Conservation (phyloP, 768 basidiomycete species). For the Suillus fuscotomentosus region DNA sequence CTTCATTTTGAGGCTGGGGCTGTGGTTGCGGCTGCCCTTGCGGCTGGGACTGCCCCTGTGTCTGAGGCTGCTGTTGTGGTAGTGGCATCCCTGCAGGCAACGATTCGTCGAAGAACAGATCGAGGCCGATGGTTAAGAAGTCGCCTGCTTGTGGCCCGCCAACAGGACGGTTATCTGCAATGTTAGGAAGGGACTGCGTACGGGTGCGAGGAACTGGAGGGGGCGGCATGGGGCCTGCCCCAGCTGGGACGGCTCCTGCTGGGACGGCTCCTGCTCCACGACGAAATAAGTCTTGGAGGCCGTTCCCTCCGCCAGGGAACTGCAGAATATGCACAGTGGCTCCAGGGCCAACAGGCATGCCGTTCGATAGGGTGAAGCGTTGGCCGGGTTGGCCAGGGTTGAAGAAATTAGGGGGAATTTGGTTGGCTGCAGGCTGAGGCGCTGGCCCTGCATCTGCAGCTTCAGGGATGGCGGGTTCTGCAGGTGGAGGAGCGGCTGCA, state of each 20-base stretch:
- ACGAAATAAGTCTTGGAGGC: background rate
- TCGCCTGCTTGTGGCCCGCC: slow-evolving; percentile 16
- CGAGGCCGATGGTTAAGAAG: slow-evolving; percentile 39
- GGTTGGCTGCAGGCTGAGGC: slow-evolving; percentile 8
- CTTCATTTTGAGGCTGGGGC: background rate
- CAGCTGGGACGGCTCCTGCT: background rate
- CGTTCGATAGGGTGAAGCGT: slow-evolving; percentile 15
- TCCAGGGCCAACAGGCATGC: slow-evolving; percentile 20
- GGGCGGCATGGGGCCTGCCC: slow-evolving; percentile 12
- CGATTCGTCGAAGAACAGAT: slow-evolving; percentile 33
- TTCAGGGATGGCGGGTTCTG: slow-evolving; percentile 4
- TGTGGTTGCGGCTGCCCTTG: background rate
- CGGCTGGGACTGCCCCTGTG: background rate
- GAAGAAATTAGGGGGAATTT: slow-evolving; percentile 3
- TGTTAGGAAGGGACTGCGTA: slow-evolving; percentile 16
- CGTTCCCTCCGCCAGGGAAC: slow-evolving; percentile 19
- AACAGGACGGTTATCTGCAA: slow-evolving; percentile 17
- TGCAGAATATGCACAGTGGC: slow-evolving; percentile 22
- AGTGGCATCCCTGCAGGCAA: slow-evolving; percentile 7
- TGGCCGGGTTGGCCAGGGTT: slow-evolving; percentile 5
- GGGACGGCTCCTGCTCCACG: slow-evolving; percentile 2
- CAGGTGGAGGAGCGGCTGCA: slow-evolving; percentile 1
- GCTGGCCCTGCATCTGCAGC: slow-evolving; percentile 4
- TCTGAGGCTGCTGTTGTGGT: background rate
- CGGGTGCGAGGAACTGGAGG: slow-evolving; percentile 3